Percentiles rank a stretch among this genome's conserved stretches.
Conservation (phyloP, 148 eudicot species). For the Diospyros kaki region DNA sequence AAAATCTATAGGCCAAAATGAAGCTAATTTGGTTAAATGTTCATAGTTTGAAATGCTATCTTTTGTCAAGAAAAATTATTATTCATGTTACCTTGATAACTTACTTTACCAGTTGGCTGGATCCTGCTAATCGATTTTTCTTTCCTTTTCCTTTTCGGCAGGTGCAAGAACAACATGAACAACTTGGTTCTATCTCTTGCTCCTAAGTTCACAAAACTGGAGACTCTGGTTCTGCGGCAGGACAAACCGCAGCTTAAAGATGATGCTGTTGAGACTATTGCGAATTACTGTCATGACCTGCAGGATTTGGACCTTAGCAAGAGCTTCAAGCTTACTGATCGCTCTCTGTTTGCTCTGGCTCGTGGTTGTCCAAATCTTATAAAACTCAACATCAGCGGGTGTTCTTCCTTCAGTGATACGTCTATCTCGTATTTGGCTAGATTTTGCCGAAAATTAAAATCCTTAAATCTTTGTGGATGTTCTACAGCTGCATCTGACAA, state of each 20-base stretch:
- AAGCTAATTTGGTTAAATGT: not conserved
- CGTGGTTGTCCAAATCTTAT: slow-evolving; percentile 75
- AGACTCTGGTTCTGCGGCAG: slow-evolving; percentile 63
- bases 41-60: not conserved
- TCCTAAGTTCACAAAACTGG: slow-evolving; percentile 74
- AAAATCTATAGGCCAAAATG: not conserved
- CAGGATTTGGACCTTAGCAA: slow-evolving; percentile 92
- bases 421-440: slow-evolving; percentile 61
- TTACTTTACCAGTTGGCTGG: too few relatives aligned
- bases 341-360: slow-evolving; percentile 76
- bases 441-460: slow-evolving; percentile 63
- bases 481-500: slow-evolving; percentile 76
- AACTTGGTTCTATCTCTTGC: slow-evolving; percentile 65
- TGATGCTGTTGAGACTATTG: slow-evolving; percentile 58
- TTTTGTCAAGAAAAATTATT: not conserved
- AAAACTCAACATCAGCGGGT: slow-evolving; percentile 82
- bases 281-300: slow-evolving; percentile 67
- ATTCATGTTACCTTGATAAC: too few relatives aligned
- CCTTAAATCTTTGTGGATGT: slow-evolving; percentile 87
- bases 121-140: too few relatives aligned
- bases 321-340: slow-evolving; percentile 82
- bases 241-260: slow-evolving; percentile 87
- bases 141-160: slow-evolving; percentile 13
- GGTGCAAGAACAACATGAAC: slow-evolving; percentile 91
- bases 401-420: slow-evolving; percentile 66